Conservation (phyloP, 177 flowering plant genomes). For the Vitis hybrid region DNA sequence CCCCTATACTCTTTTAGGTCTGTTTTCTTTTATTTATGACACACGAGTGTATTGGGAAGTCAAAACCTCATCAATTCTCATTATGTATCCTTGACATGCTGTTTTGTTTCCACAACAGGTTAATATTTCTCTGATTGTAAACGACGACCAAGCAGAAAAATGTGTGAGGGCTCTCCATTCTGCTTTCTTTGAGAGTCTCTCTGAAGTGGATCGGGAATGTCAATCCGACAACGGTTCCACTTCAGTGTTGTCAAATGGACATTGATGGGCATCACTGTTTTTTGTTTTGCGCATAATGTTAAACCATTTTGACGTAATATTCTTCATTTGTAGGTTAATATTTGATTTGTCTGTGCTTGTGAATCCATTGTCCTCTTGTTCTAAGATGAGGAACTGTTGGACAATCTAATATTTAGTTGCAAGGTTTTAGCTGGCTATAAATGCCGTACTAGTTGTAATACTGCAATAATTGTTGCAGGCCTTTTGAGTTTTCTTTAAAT, state of each 20-base stretch:
- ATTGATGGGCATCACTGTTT: not conserved
- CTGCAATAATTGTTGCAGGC: too few species aligned
- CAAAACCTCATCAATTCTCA: too few species aligned
- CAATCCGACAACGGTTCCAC: conserved; percentile 20
- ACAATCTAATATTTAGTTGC: not conserved
- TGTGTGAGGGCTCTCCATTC: conserved; percentile 83
- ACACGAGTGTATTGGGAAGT: too few species aligned
- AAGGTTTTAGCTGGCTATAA: not conserved
- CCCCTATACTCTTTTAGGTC: too few species aligned
- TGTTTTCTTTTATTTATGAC: too few species aligned
- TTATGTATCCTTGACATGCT: not conserved
- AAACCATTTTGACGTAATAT: not conserved
- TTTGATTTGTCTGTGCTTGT: not conserved
- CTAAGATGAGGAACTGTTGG: not conserved
- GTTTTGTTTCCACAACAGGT: conserved; percentile 45
- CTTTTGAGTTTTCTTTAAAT: too few species aligned
- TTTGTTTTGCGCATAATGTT: not conserved
- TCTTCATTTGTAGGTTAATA: not conserved
- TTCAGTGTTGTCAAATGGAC: not conserved
- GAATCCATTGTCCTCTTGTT: not conserved
- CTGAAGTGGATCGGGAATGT: conserved; percentile 26
- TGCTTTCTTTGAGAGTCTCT: conserved; percentile 63
- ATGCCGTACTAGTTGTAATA: not conserved
- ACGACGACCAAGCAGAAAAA: conserved; percentile 86
- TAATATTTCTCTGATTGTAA: conserved; percentile 89